Conservation (phyloP, 2,329 filamentous ascomycete genomes). For the Chaetomiaceae sp. region DNA sequence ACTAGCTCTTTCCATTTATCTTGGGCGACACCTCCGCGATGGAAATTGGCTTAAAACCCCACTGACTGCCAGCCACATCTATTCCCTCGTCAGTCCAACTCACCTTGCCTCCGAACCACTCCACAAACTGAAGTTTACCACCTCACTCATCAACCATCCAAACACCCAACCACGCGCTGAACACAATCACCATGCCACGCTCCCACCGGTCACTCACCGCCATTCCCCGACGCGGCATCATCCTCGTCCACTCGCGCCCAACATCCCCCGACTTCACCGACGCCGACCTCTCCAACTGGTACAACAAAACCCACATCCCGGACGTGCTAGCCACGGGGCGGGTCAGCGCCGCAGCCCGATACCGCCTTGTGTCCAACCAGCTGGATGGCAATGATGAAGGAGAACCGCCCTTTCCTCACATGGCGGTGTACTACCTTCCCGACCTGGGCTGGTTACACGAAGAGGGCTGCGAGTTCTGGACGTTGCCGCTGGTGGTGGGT, state of each 20-base stretch:
- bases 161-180: too few species aligned
- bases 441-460: slow-evolving; percentile 9
- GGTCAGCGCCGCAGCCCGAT: neutral
- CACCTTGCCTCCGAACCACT: too few species aligned
- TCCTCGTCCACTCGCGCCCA: neutral
- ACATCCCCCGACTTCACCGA: neutral
- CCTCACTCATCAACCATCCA: too few species aligned
- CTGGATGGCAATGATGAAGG: neutral
- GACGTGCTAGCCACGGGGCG: slow-evolving; percentile 3
- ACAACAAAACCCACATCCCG: slow-evolving; percentile 3
- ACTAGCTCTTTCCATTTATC: too few species aligned
- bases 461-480: slow-evolving; percentile 6
- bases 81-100: too few species aligned
- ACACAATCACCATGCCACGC: too few species aligned
- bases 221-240: neutral
- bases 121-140: too few species aligned
- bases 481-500: neutral
- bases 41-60: too few species aligned
- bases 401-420: neutral
- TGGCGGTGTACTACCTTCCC: slow-evolving; percentile 2
- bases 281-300: neutral
- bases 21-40: too few species aligned
- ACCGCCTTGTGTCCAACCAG: neutral
- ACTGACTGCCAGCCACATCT: too few species aligned
- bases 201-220: too few species aligned